These are phyloP conservation scores for Suillus plorans DNA, from an alignment of 768 basidiomycete genomes.

Conservation along the genomic window DNA sequence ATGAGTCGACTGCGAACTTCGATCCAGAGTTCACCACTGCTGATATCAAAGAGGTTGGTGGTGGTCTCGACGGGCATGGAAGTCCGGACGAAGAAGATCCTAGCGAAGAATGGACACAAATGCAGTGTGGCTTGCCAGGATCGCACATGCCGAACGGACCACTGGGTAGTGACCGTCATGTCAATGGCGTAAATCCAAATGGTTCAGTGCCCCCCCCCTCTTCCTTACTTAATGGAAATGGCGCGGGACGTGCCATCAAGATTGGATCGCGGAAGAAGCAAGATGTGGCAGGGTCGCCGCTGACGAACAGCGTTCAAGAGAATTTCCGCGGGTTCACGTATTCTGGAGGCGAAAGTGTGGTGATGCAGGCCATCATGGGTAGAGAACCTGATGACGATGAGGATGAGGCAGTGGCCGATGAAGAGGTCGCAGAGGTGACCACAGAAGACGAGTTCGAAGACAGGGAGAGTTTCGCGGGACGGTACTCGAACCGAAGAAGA, in stretches of 20 bases:
- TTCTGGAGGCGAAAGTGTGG: slow-evolving; percentile 69
- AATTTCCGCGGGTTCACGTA: slow-evolving; percentile 96
- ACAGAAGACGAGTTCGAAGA: slow-evolving; percentile 83
- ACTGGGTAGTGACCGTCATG: slow-evolving; percentile 56
- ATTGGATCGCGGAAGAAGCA: slow-evolving; percentile 50
- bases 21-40: slow-evolving; percentile 96
- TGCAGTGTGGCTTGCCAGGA: slow-evolving; percentile 37
- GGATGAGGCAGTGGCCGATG: slow-evolving; percentile 49
- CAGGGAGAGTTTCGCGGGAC: slow-evolving; percentile 57
- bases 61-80: slow-evolving; percentile 46
- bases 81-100: slow-evolving; percentile 61
- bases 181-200: slow-evolving; percentile 12
- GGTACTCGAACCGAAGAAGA: slow-evolving; percentile 64
- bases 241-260: slow-evolving; percentile 41
- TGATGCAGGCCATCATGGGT: slow-evolving; percentile 41
- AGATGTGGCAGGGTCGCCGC: slow-evolving; percentile 54
- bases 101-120: slow-evolving; percentile 55
- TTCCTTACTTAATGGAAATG: slow-evolving; percentile 8
- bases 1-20: slow-evolving; percentile 97
- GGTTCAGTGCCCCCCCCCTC: slow-evolving; percentile 7
- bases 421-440: slow-evolving; percentile 46
- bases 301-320: slow-evolving; percentile 93
- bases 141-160: slow-evolving; percentile 76
- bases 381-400: slow-evolving; percentile 33
- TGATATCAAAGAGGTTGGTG: slow-evolving; percentile 75